Conservation (phyloP, 768 basidiomycete species). For the Daedalea quercina region DNA sequence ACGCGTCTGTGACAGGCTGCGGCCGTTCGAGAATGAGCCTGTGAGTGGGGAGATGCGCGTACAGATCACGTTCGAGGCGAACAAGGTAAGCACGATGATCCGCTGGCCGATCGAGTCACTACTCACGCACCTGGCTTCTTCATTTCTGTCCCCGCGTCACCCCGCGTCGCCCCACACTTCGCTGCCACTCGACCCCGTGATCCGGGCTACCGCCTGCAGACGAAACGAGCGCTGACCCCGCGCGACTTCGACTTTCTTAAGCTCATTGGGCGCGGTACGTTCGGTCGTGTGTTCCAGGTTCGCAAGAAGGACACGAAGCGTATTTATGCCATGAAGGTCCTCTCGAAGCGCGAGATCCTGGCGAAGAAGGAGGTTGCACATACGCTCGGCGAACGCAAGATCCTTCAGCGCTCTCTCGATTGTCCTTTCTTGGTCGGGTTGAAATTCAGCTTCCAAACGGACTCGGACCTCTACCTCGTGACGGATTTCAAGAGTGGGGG, state of each 20-base stretch:
- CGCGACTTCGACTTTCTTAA: conserved; percentile 98
- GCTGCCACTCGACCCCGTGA: neutral
- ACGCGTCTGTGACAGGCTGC: conserved; percentile 42
- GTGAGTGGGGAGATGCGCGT: conserved; percentile 93
- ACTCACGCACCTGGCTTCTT: neutral
- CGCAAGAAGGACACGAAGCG: conserved; percentile 97
- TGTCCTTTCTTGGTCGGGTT: conserved; percentile 97
- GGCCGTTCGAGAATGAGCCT: conserved; percentile 69
- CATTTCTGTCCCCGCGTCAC: conserved; percentile 4
- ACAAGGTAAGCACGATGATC: conserved; percentile 53
- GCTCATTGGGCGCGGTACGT: conserved; percentile 96
- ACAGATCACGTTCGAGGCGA: conserved; percentile 89
- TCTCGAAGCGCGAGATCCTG: conserved; percentile 98
- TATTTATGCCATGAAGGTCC: conserved; percentile 99
- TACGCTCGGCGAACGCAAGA: conserved; percentile 98
- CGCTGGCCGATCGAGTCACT: neutral
- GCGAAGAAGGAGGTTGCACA: conserved; percentile 99
- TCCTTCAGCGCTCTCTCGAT: conserved; percentile 87
- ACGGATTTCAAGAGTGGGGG: conserved; percentile 99
- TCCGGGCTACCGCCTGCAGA: conserved; percentile 35
- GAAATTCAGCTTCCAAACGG: conserved; percentile 98
- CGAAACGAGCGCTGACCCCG: conserved; percentile 81
- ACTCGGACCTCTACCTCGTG: conserved; percentile 89
- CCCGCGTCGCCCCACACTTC: neutral
- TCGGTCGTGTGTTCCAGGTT: conserved; percentile 98